Evolutionary conservation across 2,329 filamentous ascomycete genomes (phyloP).

Genomic region (Bipolaris oryzae): DNA sequence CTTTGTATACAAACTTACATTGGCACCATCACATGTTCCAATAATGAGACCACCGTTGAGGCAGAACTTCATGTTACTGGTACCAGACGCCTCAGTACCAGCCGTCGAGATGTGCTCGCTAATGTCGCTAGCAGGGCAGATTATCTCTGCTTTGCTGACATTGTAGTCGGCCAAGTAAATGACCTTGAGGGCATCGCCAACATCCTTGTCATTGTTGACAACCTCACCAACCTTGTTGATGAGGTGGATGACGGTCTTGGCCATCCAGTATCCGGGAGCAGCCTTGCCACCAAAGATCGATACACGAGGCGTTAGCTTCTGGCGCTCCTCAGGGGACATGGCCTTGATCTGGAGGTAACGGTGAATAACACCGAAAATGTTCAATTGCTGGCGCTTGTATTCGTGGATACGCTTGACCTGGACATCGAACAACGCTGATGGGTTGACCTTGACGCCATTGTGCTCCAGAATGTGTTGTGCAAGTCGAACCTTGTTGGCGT

Average conservation of each 20-base stretch:
- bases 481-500: constrained; percentile 89
- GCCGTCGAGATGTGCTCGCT: constrained; percentile 99
- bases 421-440: constrained; percentile 87
- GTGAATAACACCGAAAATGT: constrained; percentile 97
- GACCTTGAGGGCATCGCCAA: constrained; percentile 94
- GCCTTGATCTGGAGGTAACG: constrained; percentile 89
- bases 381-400: constrained; percentile 98
- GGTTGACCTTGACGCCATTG: constrained; percentile 82
- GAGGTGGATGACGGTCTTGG: constrained; percentile 96
- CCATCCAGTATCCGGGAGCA: constrained; percentile 99
- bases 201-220: constrained; percentile 89
- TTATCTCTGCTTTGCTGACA: constrained; percentile 98
- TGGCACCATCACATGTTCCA: constrained; percentile 95
- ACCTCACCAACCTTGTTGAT: constrained; percentile 90
- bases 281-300: constrained; percentile 98
- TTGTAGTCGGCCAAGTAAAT: constrained; percentile 99
- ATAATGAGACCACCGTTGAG: constrained; percentile 97
- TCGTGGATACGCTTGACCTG: constrained; percentile 99
- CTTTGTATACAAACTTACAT: constrained; percentile 65
- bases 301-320: constrained; percentile 85
- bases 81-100: constrained; percentile 86
- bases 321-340: constrained; percentile 80
- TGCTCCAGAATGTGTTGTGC: constrained; percentile 88
- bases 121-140: constrained; percentile 90
- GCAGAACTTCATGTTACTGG: constrained; percentile 99